Evolutionary conservation across 345 rosid species (phyloP).

Genomic region (Boechera retrofracta): DNA sequence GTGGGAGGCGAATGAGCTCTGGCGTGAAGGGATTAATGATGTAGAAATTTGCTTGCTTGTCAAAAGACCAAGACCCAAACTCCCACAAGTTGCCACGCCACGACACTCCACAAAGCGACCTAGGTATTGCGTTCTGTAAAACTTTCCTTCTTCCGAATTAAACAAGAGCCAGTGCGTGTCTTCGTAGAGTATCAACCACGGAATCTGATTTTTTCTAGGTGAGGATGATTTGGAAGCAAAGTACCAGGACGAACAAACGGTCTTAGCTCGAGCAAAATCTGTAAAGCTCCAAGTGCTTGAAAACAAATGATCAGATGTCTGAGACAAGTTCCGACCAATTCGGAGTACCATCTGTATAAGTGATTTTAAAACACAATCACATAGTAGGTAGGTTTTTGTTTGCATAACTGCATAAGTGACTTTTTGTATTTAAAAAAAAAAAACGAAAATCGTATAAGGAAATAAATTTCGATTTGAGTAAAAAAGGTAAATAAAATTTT

Average conservation of each 20-base stretch:
- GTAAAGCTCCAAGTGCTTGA: background rate
- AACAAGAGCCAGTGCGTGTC: too few relatives aligned
- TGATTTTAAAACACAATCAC: background rate
- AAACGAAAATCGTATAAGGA: too few relatives aligned
- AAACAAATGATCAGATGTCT: background rate
- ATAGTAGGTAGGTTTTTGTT: background rate
- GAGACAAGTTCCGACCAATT: background rate
- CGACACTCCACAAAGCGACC: background rate
- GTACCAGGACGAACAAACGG: background rate
- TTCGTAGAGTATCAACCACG: background rate
- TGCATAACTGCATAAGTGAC: too few relatives aligned
- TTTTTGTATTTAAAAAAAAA: too few relatives aligned
- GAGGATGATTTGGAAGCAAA: background rate
- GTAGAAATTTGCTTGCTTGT: background rate
- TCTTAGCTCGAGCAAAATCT: background rate
- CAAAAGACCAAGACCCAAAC: background rate
- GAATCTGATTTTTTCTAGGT: background rate
- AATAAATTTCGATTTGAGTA: too few relatives aligned
- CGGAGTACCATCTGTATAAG: too few relatives aligned
- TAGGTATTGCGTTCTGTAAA: too few relatives aligned
- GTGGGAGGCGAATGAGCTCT: too few relatives aligned
- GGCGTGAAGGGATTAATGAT: background rate
- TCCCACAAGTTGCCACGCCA: background rate
- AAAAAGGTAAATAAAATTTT: too few relatives aligned
- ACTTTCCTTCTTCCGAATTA: too few relatives aligned